Conservation (phyloP, 202 grass and related monocot genomes). For the Panicum hallii region DNA sequence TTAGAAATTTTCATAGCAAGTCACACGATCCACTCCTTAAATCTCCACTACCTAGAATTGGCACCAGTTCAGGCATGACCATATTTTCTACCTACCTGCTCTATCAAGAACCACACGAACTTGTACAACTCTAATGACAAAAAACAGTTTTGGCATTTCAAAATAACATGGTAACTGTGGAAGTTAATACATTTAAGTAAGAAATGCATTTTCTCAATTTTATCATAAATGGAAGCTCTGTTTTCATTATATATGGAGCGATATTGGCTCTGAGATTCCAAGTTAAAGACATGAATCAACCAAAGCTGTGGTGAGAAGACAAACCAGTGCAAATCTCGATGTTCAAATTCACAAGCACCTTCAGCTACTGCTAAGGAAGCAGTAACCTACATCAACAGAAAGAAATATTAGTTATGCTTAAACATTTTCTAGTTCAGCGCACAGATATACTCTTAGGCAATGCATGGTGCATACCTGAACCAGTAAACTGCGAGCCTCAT, state of each 20-base stretch:
- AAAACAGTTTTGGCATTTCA: background rate
- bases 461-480: constrained; percentile 64
- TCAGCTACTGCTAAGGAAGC: constrained; percentile 86
- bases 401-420: constrained; percentile 5
- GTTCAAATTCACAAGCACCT: constrained; percentile 90
- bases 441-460: constrained; percentile 36
- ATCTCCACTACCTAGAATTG: background rate
- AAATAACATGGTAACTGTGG: background rate
- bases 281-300: constrained; percentile 28
- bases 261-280: background rate
- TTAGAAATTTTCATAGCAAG: background rate
- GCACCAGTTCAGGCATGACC: background rate
- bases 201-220: background rate
- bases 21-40: background rate
- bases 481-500: constrained; percentile 79
- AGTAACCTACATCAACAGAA: constrained; percentile 63
- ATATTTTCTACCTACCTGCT: background rate
- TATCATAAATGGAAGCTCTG: background rate
- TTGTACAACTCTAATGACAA: background rate
- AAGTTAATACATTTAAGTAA: constrained; percentile 3
- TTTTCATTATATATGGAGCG: background rate
- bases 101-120: background rate
- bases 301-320: constrained; percentile 40
- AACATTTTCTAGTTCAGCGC: constrained; percentile 31
- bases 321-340: constrained; percentile 98